Conservation (phyloP, 2,329 filamentous ascomycete species). For the Trichoderma atrobrunneum region DNA sequence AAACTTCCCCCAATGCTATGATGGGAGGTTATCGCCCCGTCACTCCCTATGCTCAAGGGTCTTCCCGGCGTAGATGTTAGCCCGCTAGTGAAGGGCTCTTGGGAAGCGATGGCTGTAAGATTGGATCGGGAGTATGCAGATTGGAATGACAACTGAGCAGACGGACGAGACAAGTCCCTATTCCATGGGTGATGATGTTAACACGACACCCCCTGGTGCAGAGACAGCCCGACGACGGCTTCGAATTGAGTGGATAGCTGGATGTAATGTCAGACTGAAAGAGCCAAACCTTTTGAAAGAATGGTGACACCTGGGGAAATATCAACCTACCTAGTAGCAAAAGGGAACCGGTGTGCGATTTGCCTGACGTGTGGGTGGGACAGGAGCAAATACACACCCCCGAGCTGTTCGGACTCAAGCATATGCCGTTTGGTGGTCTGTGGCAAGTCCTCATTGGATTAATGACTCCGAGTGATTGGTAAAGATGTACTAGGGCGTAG, state of each 20-base stretch:
- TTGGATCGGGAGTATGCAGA: conserved; percentile 16
- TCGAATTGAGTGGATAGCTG: conserved; percentile 6
- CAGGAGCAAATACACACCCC: conserved; percentile 14
- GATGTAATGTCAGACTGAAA: conserved; percentile 12
- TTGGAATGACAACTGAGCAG: conserved; percentile 8
- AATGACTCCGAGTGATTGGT: conserved; percentile 19
- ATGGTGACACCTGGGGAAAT: conserved; percentile 11
- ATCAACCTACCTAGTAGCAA: conserved; percentile 8
- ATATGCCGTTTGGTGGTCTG: conserved; percentile 18
- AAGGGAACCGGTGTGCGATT: conserved; percentile 19
- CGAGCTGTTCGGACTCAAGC: conserved; percentile 8
- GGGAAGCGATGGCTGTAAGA: conserved; percentile 2
- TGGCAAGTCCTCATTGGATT: conserved; percentile 19
- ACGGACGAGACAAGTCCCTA: neutral
- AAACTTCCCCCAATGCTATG: conserved; percentile 15
- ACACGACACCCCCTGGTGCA: neutral
- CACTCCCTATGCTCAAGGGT: conserved; percentile 5
- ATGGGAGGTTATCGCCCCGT: conserved; percentile 14
- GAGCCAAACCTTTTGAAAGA: conserved; percentile 1
- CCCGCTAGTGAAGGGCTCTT: neutral
- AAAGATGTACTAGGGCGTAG: conserved; percentile 9
- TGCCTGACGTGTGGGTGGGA: conserved; percentile 20
- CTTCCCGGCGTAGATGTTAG: conserved; percentile 3
- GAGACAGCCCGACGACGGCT: neutral
- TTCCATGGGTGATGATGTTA: conserved; percentile 4